A percentile compares a stretch with the other conserved stretches of the same genome.
Evolutionary conservation across 441 rosid genomes (phyloP).

Genomic region (Capsella rubella): DNA sequence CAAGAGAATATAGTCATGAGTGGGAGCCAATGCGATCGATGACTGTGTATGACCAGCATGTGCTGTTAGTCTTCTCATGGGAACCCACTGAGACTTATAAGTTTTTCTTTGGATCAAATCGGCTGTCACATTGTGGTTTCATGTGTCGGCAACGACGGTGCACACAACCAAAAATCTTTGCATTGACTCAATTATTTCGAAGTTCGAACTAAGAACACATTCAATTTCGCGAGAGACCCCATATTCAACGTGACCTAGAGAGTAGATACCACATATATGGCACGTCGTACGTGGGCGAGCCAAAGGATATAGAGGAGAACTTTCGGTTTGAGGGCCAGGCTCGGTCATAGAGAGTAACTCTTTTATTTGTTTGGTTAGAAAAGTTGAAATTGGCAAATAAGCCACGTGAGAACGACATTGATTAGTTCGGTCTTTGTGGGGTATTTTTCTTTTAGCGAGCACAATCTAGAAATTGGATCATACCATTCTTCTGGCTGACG

Average conservation of each 20-base stretch:
- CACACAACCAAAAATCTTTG: neutral
- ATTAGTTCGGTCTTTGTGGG: slow-evolving; percentile 42
- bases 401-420: slow-evolving; percentile 35
- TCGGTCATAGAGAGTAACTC: neutral
- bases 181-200: slow-evolving; percentile 18
- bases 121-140: neutral
- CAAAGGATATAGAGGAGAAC: slow-evolving; percentile 7
- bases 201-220: slow-evolving; percentile 5
- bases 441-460: slow-evolving; percentile 8
- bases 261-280: slow-evolving; percentile 1
- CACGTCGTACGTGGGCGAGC: slow-evolving; percentile 3
- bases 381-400: neutral
- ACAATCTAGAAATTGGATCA: slow-evolving; percentile 17
- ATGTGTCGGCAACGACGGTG: slow-evolving; percentile 31
- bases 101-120: neutral
- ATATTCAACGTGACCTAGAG: neutral
- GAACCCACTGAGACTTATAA: neutral
- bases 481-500: slow-evolving; percentile 38
- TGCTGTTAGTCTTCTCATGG: neutral
- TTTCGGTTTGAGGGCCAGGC: slow-evolving; percentile 13
- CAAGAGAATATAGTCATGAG: neutral
- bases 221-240: neutral
- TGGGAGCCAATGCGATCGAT: slow-evolving; percentile 4
- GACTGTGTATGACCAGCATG: slow-evolving; percentile 14
- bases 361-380: neutral